Base-by-base conservation (phyloP, 2,329 filamentous ascomycete species). In the Lecanoromycetidae sp. region DNA sequence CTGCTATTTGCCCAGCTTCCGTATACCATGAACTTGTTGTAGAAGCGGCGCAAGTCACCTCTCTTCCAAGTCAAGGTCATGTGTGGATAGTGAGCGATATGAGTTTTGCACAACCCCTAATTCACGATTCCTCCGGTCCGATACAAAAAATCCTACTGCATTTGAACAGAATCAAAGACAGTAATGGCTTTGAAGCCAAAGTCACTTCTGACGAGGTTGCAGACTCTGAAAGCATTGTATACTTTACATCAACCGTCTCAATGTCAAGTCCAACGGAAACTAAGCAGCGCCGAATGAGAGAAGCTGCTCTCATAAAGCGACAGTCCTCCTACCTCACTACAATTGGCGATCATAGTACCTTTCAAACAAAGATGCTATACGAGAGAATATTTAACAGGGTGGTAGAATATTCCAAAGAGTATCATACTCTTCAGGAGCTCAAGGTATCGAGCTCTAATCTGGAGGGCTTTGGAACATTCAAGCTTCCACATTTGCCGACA, bases 381-480 rank as follows among this genome's bases (percentile, higher is more conserved):
- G 87, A 87, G 66, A 72, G 5, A 5, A 6, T 82, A 43, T 77
- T 77, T 65, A 71, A 72, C 57, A 67, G 71, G 43, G 64, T 77
- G 19, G 74, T 77, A 29, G 70, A 69, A 42, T 77, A 77, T 55
- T 67, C 71, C 48, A 66, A 70, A 51, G 72, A 71, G 56, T 77
- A 74, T 60, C 70, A 72, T 42, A 72, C 70, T 41, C 76, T 77
- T 62, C 65, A 72, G 37, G 73, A 76, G 55, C 70, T 72, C 29
- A 57, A 62, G 5, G 64, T 77, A 23, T 67, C 71, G 50, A 76
- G 77, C 62, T 69, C 73, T 43, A 73, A 71, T n/a, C 71, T 70
- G 22, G 64, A 67, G 2, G 65, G 67, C 32, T 68, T 72, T 47
- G 73, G 73, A 47, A 68, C 75, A 51, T 78, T 74, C 62, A 72